Percentiles rank a stretch among this genome's conserved stretches.
Conservation (phyloP, 2,329 filamentous ascomycete genomes). For the Diplocarpon mali region DNA sequence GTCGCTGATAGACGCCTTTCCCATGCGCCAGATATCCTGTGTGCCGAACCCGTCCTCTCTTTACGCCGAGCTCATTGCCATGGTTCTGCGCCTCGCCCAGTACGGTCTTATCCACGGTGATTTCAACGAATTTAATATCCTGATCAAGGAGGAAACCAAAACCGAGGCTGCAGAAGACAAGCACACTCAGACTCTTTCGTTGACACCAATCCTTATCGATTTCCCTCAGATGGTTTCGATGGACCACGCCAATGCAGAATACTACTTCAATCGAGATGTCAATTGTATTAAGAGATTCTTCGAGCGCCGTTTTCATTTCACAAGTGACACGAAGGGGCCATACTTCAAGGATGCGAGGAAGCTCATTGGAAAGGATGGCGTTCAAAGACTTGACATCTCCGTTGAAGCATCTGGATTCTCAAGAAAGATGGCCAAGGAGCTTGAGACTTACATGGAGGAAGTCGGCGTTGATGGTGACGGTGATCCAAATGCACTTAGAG, state of each 20-base stretch:
- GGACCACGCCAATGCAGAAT: constrained; percentile 85
- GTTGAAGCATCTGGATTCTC: constrained; percentile 93
- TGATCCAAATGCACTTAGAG: constrained; percentile 22
- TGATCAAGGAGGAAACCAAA: constrained; percentile 64
- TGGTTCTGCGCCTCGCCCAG: constrained; percentile 74
- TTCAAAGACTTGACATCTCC: constrained; percentile 67
- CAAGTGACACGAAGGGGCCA: constrained; percentile 69
- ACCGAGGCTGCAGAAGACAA: constrained; percentile 30
- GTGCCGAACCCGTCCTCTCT: constrained; percentile 76
- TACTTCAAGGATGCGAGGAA: constrained; percentile 79
- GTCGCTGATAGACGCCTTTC: constrained; percentile 85
- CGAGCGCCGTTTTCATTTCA: constrained; percentile 77
- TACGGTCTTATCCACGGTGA: constrained; percentile 93
- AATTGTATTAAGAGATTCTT: constrained; percentile 95
- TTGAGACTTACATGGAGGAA: constrained; percentile 80
- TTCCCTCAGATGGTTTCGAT: constrained; percentile 98
- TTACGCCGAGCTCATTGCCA: constrained; percentile 80
- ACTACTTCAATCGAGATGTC: constrained; percentile 96
- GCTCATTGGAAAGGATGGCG: constrained; percentile 51
- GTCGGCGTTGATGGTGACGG: constrained; percentile 42
- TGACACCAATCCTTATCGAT: constrained; percentile 84
- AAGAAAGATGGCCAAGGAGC: constrained; percentile 90
- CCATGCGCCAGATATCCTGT: constrained; percentile 74
- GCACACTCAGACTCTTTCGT: constrained; percentile 35
- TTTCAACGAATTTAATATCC: constrained; percentile 98